A percentile compares a stretch with the other conserved stretches of the same genome.
phyloP scores from a whole-genome alignment of 208 protist genomes.

The Jaenimonas drosophilae region DNA sequence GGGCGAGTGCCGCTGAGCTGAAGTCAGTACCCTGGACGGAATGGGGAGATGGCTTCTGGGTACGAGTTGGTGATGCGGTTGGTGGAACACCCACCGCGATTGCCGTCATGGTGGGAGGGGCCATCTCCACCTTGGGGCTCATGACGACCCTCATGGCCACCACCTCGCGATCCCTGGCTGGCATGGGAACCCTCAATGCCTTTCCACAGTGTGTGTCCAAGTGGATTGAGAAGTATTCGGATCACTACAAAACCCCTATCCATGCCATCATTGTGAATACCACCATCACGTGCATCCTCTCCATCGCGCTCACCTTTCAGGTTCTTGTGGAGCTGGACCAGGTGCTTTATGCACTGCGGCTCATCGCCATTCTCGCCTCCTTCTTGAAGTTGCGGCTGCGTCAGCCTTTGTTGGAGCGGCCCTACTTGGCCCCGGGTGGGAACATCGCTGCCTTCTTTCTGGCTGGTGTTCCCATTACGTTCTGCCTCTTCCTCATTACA shows the following conservation, averaged over 20 bases:
- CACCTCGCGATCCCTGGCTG: slow-evolving; percentile 72
- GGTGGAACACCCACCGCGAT: slow-evolving; percentile 63
- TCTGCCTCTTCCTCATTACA: slow-evolving; percentile 55
- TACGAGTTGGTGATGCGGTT: slow-evolving; percentile 76
- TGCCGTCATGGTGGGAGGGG: slow-evolving; percentile 67
- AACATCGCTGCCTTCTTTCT: slow-evolving; percentile 30
- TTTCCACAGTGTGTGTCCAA: slow-evolving; percentile 63
- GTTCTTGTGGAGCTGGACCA: slow-evolving; percentile 78
- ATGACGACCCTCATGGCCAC: slow-evolving; percentile 81
- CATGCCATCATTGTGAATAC: slow-evolving; percentile 78
- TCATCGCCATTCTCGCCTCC: slow-evolving; percentile 60
- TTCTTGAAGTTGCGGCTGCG: slow-evolving; percentile 61
- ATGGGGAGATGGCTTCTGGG: slow-evolving; percentile 85
- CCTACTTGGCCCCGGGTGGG: slow-evolving; percentile 64
- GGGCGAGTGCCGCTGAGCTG: slow-evolving; percentile 47
- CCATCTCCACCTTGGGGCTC: slow-evolving; percentile 74
- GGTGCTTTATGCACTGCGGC: slow-evolving; percentile 73
- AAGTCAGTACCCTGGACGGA: slow-evolving; percentile 43
- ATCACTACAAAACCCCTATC: slow-evolving; percentile 47
- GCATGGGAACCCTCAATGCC: slow-evolving; percentile 81
- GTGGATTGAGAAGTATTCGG: slow-evolving; percentile 51
- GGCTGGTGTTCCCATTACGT: slow-evolving; percentile 60
- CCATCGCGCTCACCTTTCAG: slow-evolving; percentile 62
- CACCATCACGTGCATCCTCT: slow-evolving; percentile 57
- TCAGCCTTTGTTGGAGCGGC: slow-evolving; percentile 68